Conservation (phyloP, 768 basidiomycete species). For the Pisolithus albus region DNA sequence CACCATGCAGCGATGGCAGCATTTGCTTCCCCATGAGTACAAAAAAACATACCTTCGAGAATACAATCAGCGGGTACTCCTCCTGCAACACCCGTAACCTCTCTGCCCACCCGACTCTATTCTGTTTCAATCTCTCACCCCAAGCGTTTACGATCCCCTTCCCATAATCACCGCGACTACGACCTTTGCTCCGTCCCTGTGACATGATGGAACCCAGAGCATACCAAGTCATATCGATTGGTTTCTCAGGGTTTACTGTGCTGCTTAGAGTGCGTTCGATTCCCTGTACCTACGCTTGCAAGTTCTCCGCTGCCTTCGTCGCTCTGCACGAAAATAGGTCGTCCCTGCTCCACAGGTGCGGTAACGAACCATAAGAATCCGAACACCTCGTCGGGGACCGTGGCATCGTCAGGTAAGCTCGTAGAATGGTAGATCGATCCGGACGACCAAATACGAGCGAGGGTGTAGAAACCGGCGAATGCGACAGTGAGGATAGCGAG, state of each 20-base stretch:
- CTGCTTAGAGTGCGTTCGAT: constrained; percentile 29
- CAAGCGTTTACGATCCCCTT: background rate
- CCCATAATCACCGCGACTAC: constrained; percentile 1
- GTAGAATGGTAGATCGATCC: constrained; percentile 28
- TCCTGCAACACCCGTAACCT: constrained; percentile 37
- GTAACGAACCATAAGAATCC: constrained; percentile 65
- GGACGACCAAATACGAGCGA: background rate
- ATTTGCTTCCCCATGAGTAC: background rate
- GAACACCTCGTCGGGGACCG: constrained; percentile 51
- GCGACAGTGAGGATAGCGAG: background rate
- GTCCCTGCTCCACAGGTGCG: constrained; percentile 23
- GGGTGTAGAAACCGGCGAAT: background rate
- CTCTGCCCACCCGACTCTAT: constrained; percentile 15
- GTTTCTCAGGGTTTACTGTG: constrained; percentile 40
- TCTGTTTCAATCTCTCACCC: constrained; percentile 35
- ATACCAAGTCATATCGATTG: constrained; percentile 49
- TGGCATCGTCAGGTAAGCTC: constrained; percentile 33
- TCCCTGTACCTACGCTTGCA: constrained; percentile 20
- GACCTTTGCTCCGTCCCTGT: background rate
- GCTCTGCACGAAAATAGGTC: constrained; percentile 4
- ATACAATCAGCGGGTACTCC: constrained; percentile 62
- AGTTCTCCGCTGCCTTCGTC: background rate
- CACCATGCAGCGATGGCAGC: background rate
- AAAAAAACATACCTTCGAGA: constrained; percentile 60
- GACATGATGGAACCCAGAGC: constrained; percentile 33